Conservation (phyloP, 2,329 filamentous ascomycete species). For the Hypoxylon sp. region DNA sequence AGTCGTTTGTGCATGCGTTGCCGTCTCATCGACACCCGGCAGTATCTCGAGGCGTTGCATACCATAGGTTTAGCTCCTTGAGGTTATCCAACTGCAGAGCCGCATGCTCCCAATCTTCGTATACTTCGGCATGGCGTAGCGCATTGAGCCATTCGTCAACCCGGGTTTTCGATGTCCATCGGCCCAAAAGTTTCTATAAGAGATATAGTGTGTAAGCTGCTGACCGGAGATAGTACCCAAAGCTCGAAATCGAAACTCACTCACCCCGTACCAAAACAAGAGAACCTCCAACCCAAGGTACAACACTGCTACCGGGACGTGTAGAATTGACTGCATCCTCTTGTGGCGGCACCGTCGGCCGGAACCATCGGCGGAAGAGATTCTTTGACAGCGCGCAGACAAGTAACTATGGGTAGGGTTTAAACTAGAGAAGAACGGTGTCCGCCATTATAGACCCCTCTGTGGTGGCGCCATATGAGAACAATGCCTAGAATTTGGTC, state of each 20-base stretch:
- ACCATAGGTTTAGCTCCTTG: slow-evolving; percentile 85
- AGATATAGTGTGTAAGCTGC: slow-evolving; percentile 31
- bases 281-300: slow-evolving; percentile 71
- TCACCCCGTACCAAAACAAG: slow-evolving; percentile 71
- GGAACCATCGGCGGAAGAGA: slow-evolving; percentile 31
- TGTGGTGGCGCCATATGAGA: slow-evolving; percentile 15
- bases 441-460: slow-evolving; percentile 28
- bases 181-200: slow-evolving; percentile 72
- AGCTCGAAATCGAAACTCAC: slow-evolving; percentile 36
- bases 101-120: slow-evolving; percentile 89
- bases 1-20: slow-evolving; percentile 12
- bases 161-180: slow-evolving; percentile 74
- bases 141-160: slow-evolving; percentile 74
- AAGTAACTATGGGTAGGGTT: neutral
- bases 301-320: slow-evolving; percentile 62
- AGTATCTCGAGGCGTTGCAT: slow-evolving; percentile 39
- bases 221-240: neutral
- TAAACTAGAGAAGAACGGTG: slow-evolving; percentile 16
- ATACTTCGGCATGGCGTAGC: slow-evolving; percentile 74
- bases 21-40: neutral
- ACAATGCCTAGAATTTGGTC: neutral
- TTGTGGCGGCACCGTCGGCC: slow-evolving; percentile 13
- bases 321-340: slow-evolving; percentile 45
- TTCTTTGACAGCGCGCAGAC: slow-evolving; percentile 4
- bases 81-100: slow-evolving; percentile 85